Evolutionary conservation across 257 asterid species (phyloP).

Genomic region (Gentiana macrophylla): DNA sequence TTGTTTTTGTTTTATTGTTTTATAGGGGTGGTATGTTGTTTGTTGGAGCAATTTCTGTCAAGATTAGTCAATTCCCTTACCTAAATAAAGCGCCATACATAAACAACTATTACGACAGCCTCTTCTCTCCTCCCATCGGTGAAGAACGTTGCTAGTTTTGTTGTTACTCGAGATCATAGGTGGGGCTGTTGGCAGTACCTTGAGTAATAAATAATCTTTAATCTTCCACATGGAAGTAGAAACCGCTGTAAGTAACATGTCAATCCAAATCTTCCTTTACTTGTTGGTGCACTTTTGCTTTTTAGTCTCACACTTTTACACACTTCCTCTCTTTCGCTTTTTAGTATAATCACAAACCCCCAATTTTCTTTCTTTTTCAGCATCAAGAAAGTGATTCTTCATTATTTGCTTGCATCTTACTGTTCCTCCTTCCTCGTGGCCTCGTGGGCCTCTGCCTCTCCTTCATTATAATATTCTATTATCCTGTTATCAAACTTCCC

Average conservation of each 20-base stretch:
- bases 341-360: slow-evolving; percentile 21
- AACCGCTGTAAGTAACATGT: slow-evolving; percentile 49
- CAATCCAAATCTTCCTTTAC: slow-evolving; percentile 22
- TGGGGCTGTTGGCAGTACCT: slow-evolving; percentile 7
- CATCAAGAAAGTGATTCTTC: slow-evolving; percentile 22
- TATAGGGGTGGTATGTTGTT: too few relatives aligned
- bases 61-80: too few relatives aligned
- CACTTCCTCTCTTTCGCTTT: slow-evolving; percentile 19
- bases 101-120: too few relatives aligned
- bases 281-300: slow-evolving; percentile 5
- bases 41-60: too few relatives aligned
- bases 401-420: slow-evolving; percentile 74
- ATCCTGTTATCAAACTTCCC: slow-evolving; percentile 31
- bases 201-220: slow-evolving; percentile 27
- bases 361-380: slow-evolving; percentile 7
- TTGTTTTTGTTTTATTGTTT: too few relatives aligned
- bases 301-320: slow-evolving; percentile 7
- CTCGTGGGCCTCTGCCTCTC: slow-evolving; percentile 20
- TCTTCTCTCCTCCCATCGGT: slow-evolving; percentile 2
- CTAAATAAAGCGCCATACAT: too few relatives aligned
- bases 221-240: slow-evolving; percentile 46
- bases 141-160: slow-evolving; percentile 12
- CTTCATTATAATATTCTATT: not conserved
- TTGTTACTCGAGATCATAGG: slow-evolving; percentile 9
- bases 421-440: slow-evolving; percentile 23